Base-by-base conservation (phyloP, 768 basidiomycete species). In the Crucibulum laeve region DNA sequence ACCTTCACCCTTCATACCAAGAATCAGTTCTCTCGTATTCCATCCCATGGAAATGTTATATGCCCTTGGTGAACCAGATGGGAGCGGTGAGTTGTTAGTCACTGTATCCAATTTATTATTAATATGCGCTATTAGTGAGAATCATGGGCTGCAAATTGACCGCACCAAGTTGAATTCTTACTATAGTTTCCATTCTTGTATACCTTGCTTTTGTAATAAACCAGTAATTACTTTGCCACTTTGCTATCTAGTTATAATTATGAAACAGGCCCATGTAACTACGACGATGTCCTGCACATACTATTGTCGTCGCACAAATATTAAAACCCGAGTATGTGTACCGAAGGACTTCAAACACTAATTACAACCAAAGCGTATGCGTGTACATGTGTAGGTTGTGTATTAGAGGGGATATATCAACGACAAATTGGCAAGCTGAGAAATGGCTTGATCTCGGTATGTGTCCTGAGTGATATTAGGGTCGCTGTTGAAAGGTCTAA, bases 11-110 rank as follows among this genome's bases (percentile, higher is more conserved):
- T 84, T 71, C 55, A 80, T 83, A 43, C 80, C 81, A 33, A 68
- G 80, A 48, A 67, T 64, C 45, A 82, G 78, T 34, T 82, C 84
- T 23, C 64, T 91, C 39, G 70, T 74, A 1, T 93, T 92, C 73
- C 91, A 93, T 58, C 90, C 91, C 10, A 73, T 79, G 48, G 87
- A 93, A 61, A 91, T 92, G 91, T 59, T 92, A 50, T 87, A 80
- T 53, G 86, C 79, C 14, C 58, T 83, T 13, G 88, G 88, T 6
- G 76, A 77, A 34, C 75, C 83, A 39, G 88, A 91, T 58, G 88
- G 89, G 13, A 71, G 67, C 46, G 70, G 78, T 79, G 53, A 47
- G 73, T 50, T 23, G 5, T 41, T n/a, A n/a, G n/a, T n/a, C n/a
- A n/a, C n/a, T n/a, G n/a, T n/a, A n/a, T n/a, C n/a, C n/a, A n/a